Evolutionary conservation across 352 stramenopile species (phyloP).

Genomic region (Phytophthora europaea): DNA sequence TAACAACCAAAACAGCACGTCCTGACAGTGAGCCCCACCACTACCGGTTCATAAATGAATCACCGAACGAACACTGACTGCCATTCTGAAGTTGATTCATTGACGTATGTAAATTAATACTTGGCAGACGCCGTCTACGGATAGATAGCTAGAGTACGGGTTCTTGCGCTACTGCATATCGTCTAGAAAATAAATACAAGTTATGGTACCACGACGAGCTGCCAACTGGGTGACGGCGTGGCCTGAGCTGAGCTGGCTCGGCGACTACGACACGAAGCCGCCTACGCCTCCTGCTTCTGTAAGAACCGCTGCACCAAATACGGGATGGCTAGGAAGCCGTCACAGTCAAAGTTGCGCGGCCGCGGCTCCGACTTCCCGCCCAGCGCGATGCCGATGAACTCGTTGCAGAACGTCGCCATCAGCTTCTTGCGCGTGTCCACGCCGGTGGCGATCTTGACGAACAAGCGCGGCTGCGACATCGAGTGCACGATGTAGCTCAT

Average conservation of each 20-base stretch:
- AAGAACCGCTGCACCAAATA: slow-evolving; percentile 59
- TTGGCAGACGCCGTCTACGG: background rate
- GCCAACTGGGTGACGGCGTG: too few relatives aligned
- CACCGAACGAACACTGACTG: background rate
- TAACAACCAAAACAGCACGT: too few relatives aligned
- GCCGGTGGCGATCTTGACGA: slow-evolving; percentile 53
- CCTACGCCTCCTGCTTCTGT: slow-evolving; percentile 29
- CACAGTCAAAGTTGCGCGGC: slow-evolving; percentile 40
- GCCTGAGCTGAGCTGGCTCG: background rate
- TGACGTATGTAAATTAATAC: background rate
- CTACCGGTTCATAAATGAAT: too few relatives aligned
- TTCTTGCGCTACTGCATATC: slow-evolving; percentile 13
- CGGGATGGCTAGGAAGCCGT: slow-evolving; percentile 52
- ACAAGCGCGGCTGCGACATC: slow-evolving; percentile 56
- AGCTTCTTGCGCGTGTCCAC: slow-evolving; percentile 55
- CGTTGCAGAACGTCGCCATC: slow-evolving; percentile 57
- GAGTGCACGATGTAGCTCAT: slow-evolving; percentile 66
- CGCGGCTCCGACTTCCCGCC: slow-evolving; percentile 41
- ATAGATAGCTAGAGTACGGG: background rate
- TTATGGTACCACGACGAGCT: slow-evolving; percentile 14
- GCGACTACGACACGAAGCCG: background rate
- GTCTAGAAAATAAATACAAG: slow-evolving; percentile 35
- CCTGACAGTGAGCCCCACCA: too few relatives aligned
- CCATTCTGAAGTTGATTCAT: background rate
- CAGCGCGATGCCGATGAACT: slow-evolving; percentile 53